These are phyloP conservation scores for Blastomyces parvus DNA, from an alignment of 2,329 filamentous ascomycete species.

Conservation along the genomic window DNA sequence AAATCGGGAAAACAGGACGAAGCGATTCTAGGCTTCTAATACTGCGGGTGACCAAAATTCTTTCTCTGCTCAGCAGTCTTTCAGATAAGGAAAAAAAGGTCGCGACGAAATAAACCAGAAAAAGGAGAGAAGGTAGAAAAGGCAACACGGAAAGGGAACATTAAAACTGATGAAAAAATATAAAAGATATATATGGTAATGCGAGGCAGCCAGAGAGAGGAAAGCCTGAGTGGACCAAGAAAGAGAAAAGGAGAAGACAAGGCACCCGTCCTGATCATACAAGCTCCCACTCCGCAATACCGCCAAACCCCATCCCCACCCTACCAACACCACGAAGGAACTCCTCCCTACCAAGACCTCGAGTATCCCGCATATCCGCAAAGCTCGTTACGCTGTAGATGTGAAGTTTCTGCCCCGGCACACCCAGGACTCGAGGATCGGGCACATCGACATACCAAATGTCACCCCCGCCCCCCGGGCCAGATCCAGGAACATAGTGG, in stretches of 20 bases:
- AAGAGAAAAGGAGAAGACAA: background rate
- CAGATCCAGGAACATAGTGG: conserved; percentile 38
- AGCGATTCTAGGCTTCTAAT: background rate
- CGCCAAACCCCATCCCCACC: conserved; percentile 41
- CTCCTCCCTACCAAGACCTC: conserved; percentile 43
- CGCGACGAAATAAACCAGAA: background rate
- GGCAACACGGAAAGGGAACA: background rate
- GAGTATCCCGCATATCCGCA: conserved; percentile 41
- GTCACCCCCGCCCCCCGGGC: conserved; percentile 55
- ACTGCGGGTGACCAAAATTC: background rate
- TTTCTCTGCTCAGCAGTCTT: background rate
- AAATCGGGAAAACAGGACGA: background rate
- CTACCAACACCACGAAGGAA: conserved; percentile 41
- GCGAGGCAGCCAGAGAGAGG: background rate
- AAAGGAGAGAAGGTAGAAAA: background rate
- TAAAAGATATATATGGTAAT: too few species aligned
- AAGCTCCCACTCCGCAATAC: conserved; percentile 48
- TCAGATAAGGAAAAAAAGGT: background rate
- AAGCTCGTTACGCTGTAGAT: conserved; percentile 53
- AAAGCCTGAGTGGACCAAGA: background rate
- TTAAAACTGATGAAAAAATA: background rate
- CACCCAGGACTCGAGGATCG: conserved; percentile 53
- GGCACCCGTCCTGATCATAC: conserved; percentile 20
- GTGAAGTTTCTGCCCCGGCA: conserved; percentile 57
- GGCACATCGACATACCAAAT: conserved; percentile 73